These are phyloP conservation scores for Euryodendron excelsum DNA, from an alignment of 148 eudicot species.

Conservation along the genomic window DNA sequence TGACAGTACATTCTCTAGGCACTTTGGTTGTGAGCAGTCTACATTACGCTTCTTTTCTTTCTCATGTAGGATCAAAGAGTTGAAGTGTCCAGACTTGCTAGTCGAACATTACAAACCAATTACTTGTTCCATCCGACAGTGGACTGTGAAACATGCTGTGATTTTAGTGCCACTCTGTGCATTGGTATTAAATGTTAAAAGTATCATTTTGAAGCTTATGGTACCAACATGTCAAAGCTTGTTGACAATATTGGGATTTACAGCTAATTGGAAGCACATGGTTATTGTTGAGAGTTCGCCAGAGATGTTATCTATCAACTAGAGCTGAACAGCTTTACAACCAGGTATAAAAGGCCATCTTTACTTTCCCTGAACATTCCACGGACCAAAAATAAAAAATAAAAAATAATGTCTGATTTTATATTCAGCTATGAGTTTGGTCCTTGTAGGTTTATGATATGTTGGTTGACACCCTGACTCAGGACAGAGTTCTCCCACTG, in stretches of 20 bases:
- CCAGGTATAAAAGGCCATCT: conserved; percentile 48
- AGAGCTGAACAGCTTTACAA: conserved; percentile 84
- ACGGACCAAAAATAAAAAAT: too few species aligned
- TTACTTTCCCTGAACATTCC: neutral
- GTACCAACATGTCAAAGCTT: conserved; percentile 27
- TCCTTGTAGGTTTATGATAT: neutral
- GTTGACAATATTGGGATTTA: conserved; percentile 47
- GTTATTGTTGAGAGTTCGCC: conserved; percentile 44
- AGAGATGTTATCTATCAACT: conserved; percentile 52
- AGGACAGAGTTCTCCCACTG: neutral
- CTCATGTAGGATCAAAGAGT: conserved; percentile 59
- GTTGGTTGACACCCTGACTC: neutral
- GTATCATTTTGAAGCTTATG: conserved; percentile 34
- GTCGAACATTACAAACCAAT: conserved; percentile 59
- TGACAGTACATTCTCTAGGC: neutral
- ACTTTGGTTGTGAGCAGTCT: conserved; percentile 1
- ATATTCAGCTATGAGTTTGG: neutral
- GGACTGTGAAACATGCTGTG: conserved; percentile 59
- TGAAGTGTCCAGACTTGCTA: conserved; percentile 71
- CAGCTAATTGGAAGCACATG: conserved; percentile 62
- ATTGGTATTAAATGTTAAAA: conserved; percentile 57
- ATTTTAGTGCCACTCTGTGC: conserved; percentile 51
- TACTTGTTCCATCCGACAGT: conserved; percentile 50
- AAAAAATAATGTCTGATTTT: neutral
- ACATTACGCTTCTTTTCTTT: neutral